phyloP scores from a whole-genome alignment of 1,284 basidiomycete genomes.

The Microbotryum saponariae region DNA sequence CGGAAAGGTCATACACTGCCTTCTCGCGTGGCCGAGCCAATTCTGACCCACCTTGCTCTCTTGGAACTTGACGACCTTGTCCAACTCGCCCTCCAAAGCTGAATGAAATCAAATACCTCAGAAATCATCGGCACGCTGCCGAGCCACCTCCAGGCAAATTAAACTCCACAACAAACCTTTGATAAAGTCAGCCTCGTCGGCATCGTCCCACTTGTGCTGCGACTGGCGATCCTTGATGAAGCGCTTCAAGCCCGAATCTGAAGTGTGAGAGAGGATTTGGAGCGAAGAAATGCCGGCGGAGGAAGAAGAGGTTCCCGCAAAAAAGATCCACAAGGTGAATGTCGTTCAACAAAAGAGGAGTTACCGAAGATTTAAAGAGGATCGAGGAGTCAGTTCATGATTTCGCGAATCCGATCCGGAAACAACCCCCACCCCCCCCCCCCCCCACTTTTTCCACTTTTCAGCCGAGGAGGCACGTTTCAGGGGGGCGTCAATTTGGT shows the following conservation, averaged over 20 bases:
- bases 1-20: background rate
- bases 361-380: background rate
- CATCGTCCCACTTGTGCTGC: conserved; percentile 62
- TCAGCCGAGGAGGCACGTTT: too few species aligned
- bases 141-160: too few species aligned
- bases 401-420: too few species aligned
- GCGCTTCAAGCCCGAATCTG: conserved; percentile 62
- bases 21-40: background rate
- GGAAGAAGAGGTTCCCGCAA: background rate
- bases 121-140: too few species aligned
- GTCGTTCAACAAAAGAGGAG: too few species aligned
- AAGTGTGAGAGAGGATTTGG: background rate
- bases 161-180: conserved; percentile 41
- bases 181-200: conserved; percentile 75
- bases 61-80: conserved; percentile 95
- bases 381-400: too few species aligned
- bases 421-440: too few species aligned
- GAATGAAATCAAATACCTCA: too few species aligned
- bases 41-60: conserved; percentile 62
- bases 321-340: too few species aligned
- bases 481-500: background rate
- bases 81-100: conserved; percentile 70
- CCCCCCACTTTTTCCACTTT: too few species aligned
- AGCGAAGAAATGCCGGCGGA: background rate
- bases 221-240: conserved; percentile 66